Evolutionary conservation across 306 rosid genomes (phyloP).

Genomic region (Inga oerstediana): DNA sequence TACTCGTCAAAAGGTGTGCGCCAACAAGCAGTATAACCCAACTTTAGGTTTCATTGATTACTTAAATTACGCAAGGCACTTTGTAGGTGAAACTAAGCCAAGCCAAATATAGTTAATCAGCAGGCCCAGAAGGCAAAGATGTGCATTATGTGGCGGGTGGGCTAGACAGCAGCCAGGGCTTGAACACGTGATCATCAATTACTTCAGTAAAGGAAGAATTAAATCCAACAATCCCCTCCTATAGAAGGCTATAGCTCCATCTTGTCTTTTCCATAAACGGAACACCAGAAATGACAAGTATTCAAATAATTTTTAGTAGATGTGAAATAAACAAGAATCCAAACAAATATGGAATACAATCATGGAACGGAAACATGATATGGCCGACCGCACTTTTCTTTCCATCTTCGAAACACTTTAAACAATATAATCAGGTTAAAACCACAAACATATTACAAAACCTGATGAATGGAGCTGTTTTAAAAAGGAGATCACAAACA

Average conservation of each 20-base stretch:
- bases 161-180: neutral
- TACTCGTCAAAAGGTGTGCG: neutral
- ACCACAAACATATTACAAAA: slow-evolving; percentile 6
- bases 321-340: neutral
- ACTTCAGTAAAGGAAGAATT: neutral
- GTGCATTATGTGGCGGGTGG: neutral
- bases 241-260: neutral
- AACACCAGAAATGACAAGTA: neutral
- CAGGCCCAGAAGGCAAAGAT: neutral
- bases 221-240: neutral
- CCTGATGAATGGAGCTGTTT: neutral
- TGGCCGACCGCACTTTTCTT: neutral
- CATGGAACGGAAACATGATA: neutral
- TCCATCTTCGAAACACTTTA: neutral
- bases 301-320: neutral
- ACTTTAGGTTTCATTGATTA: neutral
- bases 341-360: neutral
- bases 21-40: slow-evolving; percentile 7
- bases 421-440: slow-evolving; percentile 16
- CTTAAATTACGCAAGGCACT: neutral
- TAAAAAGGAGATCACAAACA: neutral
- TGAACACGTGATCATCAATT: neutral
- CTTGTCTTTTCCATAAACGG: neutral
- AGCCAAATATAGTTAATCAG: neutral
- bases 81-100: neutral